Conservation (phyloP, 2,329 filamentous ascomycete genomes). For the Pseudopithomyces chartarum region DNA sequence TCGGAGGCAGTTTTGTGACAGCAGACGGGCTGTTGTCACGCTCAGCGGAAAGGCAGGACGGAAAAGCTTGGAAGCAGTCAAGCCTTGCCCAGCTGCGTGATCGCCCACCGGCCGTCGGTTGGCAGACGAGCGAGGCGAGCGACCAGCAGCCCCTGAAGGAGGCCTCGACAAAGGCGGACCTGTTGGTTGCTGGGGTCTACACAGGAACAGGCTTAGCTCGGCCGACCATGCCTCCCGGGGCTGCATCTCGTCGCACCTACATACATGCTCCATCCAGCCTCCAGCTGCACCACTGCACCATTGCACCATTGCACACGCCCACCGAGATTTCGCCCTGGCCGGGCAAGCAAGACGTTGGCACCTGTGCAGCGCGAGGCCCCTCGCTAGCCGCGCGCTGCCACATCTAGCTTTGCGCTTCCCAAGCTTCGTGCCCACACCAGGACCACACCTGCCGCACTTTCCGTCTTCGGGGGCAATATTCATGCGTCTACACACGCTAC, state of each 20-base stretch:
- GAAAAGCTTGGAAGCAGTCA: slow-evolving; percentile 15
- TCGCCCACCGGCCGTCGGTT: not conserved
- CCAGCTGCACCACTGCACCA: no score
- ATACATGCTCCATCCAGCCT: no score
- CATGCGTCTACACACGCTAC: not conserved
- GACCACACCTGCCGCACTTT: not conserved
- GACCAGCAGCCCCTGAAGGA: not conserved
- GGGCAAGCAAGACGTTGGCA: no score
- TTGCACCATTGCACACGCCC: no score
- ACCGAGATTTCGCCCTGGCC: no score
- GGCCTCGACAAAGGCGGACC: not conserved
- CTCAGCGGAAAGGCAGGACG: not conserved
- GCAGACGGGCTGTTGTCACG: not conserved
- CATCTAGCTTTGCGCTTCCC: not conserved
- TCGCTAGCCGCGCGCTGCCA: not conserved
- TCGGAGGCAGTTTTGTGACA: not conserved
- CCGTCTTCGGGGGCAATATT: not conserved
- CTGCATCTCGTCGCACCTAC: no score
- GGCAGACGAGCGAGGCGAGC: no score
- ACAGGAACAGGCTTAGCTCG: not conserved
- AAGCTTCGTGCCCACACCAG: no score
- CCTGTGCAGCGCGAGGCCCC: not conserved
- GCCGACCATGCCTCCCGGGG: not conserved
- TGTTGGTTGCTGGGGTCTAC: not conserved
- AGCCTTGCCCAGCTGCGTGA: slow-evolving; percentile 8